Evolutionary conservation across 768 basidiomycete species (phyloP).

Genomic region (Inosperma sp.): DNA sequence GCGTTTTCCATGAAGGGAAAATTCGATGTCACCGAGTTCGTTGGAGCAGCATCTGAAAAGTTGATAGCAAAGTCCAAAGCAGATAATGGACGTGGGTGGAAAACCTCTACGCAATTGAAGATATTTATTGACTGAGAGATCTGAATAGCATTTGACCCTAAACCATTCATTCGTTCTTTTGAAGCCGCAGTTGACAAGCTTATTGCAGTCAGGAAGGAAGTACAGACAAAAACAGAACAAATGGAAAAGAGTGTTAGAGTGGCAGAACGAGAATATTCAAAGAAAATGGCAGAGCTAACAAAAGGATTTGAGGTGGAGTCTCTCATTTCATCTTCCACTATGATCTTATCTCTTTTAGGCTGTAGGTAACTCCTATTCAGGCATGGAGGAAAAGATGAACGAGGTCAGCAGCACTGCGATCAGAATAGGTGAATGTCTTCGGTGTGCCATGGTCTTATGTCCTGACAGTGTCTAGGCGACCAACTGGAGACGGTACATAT

Average conservation of each 20-base stretch:
- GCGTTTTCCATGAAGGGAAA: constrained; percentile 53
- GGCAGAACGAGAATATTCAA: constrained; percentile 90
- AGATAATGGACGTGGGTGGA: constrained; percentile 65
- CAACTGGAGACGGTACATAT: constrained; percentile 93
- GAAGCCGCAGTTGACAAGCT: constrained; percentile 88
- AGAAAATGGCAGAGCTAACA: constrained; percentile 89
- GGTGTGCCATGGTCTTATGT: not conserved
- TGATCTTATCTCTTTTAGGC: constrained; percentile 43
- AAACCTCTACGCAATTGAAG: not conserved
- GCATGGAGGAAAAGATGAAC: constrained; percentile 87
- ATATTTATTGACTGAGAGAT: not conserved
- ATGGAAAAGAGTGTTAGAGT: constrained; percentile 88
- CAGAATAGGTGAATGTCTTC: constrained; percentile 65
- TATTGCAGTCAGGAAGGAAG: constrained; percentile 82
- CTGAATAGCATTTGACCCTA: constrained; percentile 91
- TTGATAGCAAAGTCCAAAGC: constrained; percentile 82
- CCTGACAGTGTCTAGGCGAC: constrained; percentile 55
- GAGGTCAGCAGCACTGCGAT: constrained; percentile 93
- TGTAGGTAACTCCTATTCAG: constrained; percentile 81
- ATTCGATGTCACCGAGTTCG: constrained; percentile 89
- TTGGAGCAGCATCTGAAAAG: constrained; percentile 81
- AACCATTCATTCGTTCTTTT: constrained; percentile 88
- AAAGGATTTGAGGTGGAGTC: constrained; percentile 83
- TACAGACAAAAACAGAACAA: constrained; percentile 84
- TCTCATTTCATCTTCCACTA: not conserved